Evolutionary conservation across 1,284 basidiomycete species (phyloP), one percentile per base, ranked within the genome.

Genomic region (Ustilago hordei): DNA sequence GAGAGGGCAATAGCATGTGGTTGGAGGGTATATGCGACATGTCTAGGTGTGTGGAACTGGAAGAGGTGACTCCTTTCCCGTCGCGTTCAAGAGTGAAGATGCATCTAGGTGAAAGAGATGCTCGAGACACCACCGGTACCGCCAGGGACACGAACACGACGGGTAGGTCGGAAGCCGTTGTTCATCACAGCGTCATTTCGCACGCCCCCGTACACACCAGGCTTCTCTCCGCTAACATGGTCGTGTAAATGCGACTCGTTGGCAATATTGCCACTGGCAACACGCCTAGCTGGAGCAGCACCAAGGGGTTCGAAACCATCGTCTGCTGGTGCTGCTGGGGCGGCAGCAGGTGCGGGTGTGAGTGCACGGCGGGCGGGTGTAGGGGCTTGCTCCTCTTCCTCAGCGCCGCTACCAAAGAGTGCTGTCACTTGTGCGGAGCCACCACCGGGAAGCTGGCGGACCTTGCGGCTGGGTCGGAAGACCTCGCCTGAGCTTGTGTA

Each of bases 391-490:
- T 69, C 63, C 28, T 79, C 60, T 19, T 80, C 47, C 38, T 76
- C 74, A 8, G 59, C 72, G 4, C 66, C 78, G 45, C 69, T 72
- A 54, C 78, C 79, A 55, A 83, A 83, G 32, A 83, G 72, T 2
- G 79, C 69, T 2, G 65, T 69, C 15, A 81, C 81, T 55, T 81
- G 78, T 12, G 67, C 78, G 28, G 72, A 78, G 2, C 80, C 74
- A 17, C 80, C 75, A 32, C 80, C 81, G 28, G 79, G 67, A 35
- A 78, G 70, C 72, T 83, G 79, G 50, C 80, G 78, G 15, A 83
- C 81, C 41, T 77, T 79, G 36, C 80, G 76, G 47, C 75, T 83
- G 17, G 81, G 80, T 32, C 79, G 68, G 66, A 81, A 83, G 52
- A 69, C 77, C 7, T 82, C 78, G 19, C 81, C 80, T 4, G 78